Conservation (phyloP, 768 basidiomycete species). For the Trametes meyenii region DNA sequence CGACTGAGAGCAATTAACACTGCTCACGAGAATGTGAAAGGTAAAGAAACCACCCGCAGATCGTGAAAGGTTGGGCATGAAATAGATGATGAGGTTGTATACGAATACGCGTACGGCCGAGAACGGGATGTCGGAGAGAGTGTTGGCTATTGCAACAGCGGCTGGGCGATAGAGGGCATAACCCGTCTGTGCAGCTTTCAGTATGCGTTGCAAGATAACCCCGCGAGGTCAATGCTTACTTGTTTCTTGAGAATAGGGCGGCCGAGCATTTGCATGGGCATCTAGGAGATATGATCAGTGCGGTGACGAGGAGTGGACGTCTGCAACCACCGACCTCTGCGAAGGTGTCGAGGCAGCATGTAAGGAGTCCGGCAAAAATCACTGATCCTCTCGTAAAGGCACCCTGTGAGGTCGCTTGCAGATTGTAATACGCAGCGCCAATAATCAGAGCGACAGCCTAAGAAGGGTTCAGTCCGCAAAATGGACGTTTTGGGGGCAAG, state of each 20-base stretch:
- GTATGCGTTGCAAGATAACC: neutral
- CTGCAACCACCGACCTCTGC: constrained; percentile 51
- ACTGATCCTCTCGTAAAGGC: constrained; percentile 88
- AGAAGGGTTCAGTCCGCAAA: neutral
- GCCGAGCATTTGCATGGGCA: constrained; percentile 79
- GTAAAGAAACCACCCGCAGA: constrained; percentile 51
- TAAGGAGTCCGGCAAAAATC: constrained; percentile 70
- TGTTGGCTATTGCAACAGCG: constrained; percentile 66
- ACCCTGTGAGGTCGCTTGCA: constrained; percentile 73
- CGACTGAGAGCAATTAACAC: neutral
- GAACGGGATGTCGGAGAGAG: constrained; percentile 70
- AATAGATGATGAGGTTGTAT: constrained; percentile 70
- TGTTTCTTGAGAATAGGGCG: constrained; percentile 76
- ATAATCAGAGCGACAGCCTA: constrained; percentile 64
- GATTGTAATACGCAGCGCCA: constrained; percentile 74
- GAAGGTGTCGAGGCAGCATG: constrained; percentile 72
- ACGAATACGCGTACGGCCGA: constrained; percentile 59
- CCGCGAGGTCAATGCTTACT: constrained; percentile 31
- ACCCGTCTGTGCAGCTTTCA: constrained; percentile 40
- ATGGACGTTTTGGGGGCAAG: constrained; percentile 25
- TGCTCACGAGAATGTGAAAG: constrained; percentile 57
- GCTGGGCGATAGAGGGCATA: constrained; percentile 71
- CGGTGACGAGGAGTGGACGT: neutral
- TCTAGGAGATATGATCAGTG: constrained; percentile 36
- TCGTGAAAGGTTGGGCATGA: constrained; percentile 57